Evolutionary conservation across 202 grass and related monocot species (phyloP).

Genomic region (Digitaria exilis): DNA sequence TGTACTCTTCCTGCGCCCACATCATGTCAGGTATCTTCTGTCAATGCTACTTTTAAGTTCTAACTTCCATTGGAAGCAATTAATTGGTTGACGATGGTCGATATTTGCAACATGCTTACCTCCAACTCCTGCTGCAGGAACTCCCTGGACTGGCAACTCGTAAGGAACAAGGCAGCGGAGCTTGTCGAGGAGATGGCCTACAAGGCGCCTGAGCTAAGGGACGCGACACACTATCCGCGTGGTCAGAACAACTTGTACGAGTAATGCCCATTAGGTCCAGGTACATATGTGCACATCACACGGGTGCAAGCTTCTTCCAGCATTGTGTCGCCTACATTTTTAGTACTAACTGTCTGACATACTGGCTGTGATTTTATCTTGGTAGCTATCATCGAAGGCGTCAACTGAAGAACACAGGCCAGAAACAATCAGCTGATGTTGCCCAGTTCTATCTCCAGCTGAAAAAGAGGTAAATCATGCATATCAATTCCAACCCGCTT

Average conservation of each 20-base stretch:
- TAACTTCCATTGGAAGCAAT: background rate
- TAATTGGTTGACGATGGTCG: background rate
- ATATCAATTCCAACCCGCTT: background rate
- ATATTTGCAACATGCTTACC: background rate
- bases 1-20: conserved; percentile 2
- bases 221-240: background rate
- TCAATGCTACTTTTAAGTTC: background rate
- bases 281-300: background rate
- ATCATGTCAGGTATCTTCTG: background rate
- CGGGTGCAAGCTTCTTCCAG: background rate
- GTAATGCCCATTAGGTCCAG: background rate
- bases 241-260: background rate
- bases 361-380: background rate
- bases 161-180: conserved; percentile 21
- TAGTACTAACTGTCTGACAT: background rate
- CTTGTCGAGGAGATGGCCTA: background rate
- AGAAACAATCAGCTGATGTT: background rate
- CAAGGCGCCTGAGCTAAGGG: background rate
- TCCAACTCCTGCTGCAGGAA: background rate
- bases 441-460: background rate
- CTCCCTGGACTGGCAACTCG: background rate
- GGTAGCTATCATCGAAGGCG: background rate
- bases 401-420: background rate
- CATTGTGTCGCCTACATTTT: background rate
- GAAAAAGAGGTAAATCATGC: background rate